Evolutionary conservation across 768 basidiomycete species (phyloP), one percentile per base, ranked within the genome.

Genomic region (Lactifluus pinguis): DNA sequence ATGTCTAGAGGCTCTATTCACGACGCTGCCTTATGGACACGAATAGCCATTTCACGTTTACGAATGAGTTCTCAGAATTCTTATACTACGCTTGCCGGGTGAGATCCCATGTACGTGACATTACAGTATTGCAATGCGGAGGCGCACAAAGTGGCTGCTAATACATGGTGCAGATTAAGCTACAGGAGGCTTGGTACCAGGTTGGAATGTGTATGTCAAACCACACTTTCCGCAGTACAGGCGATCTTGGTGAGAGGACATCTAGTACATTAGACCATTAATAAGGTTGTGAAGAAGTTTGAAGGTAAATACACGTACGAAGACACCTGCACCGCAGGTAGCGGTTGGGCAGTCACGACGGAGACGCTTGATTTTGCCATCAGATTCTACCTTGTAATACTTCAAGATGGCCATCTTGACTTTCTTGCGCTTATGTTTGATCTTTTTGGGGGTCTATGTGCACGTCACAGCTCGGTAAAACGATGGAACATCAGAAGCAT

Each of bases 381-480:
- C 95, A 49, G 94, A 95, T 78, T 98, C 95, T 69, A 99, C 63
- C 50, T 63, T 60, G 53, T 98, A 98, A 84, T 97, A 98, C 83
- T 92, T 95, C 82, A 98, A 98, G 88, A 98, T 99, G 93, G 79
- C 94, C 71, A 97, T 98, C 79, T 82, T 99, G 76, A 98, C 98
- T 79, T 99, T 97, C 84, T 99, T 62, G 41, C 60, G 60, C 48
- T 55, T 62, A 42, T 64, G 63, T 56, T 64, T 64, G 52, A 62
- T 5, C 39, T 53, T 64, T 47, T 64, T 64, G 15, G 60, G 63
- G n/a, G 63, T 64, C 63, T 64, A 19, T 19, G 38, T 36, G 38
- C 44, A 38, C n/a, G 10, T 10, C 32, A 68, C 42, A 66, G 53
- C 63, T 42, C 34, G 62, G 36, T 17, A 56, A 21, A 53, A n/a